Evolutionary conservation across 2,329 filamentous ascomycete genomes (phyloP), one percentile per base, ranked within the genome.

Genomic region (Fusarium humuli): DNA sequence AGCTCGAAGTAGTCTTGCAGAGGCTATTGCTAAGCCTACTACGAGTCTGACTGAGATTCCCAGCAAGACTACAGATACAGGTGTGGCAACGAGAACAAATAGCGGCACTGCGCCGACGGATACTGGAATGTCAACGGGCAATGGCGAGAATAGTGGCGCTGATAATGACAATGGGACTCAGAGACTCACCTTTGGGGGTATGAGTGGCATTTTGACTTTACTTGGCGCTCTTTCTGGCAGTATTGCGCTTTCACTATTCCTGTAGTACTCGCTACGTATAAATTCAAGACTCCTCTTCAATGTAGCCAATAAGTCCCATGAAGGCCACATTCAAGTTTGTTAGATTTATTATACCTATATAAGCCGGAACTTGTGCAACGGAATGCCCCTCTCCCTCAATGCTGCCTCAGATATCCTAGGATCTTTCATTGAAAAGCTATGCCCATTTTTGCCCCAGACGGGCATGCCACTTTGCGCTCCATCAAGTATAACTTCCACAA

Each of bases 71-170:
- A 56, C 49, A 7, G 53, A 65, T 10, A 0, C 11, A 13, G 48
- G 13, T 20, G 18, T 23, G 14, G 54, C 10, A 9, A 52, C 53
- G 93, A 37, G 27, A 13, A 27, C 30, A 2, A 42, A 34, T 14
- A 20, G n/a, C 10, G 22, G 23, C 18, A 27, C 29, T 18, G 30
- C 44, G 5, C 4, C 65, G 11, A 48, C 30, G 6, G 46, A 22
- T 5, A 49, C 49, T 9, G 27, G 42, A 40, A 93, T 18, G 94
- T 93, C 57, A n/a, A 37, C 32, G 6, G 14, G 16, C n/a, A 18
- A 16, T 97, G 82, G 79, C 6, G 25, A 30, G 16, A 40, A 14
- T 3, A 23, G 14, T 22, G 18, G 22, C 4, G 29, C n/a, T 9
- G 37, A 68, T 14, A 47, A 34, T 25, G 46, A 40, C 9, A 53